Percentiles rank a stretch among this genome's conserved stretches.
Evolutionary conservation across 495 filamentous ascomycete species (phyloP).

Genomic region (Penicillium soppii): DNA sequence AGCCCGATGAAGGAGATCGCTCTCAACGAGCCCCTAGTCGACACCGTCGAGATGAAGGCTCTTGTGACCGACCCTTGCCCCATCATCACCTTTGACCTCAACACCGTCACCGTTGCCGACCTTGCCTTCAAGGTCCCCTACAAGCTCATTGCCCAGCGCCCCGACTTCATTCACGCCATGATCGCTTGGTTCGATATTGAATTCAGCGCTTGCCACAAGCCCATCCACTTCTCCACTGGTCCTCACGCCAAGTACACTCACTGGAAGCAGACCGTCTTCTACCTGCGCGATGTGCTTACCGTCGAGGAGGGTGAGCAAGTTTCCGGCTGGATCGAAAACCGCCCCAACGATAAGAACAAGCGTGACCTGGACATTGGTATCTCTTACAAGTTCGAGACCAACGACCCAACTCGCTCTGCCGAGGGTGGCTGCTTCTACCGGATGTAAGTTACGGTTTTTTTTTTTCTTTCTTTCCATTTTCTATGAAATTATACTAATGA

Average conservation of each 20-base stretch:
- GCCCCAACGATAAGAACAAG: slow-evolving; percentile 90
- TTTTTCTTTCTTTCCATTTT: neutral
- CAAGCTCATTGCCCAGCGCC: slow-evolving; percentile 67
- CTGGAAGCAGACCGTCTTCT: slow-evolving; percentile 96
- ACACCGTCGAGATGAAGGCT: slow-evolving; percentile 75
- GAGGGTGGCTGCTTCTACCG: slow-evolving; percentile 77
- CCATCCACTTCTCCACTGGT: slow-evolving; percentile 79
- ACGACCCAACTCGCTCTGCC: slow-evolving; percentile 65
- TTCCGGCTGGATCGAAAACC: slow-evolving; percentile 69
- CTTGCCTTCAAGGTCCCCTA: slow-evolving; percentile 75
- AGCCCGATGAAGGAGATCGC: slow-evolving; percentile 82
- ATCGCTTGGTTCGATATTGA: slow-evolving; percentile 99
- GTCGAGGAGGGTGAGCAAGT: slow-evolving; percentile 77
- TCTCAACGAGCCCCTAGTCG: slow-evolving; percentile 80
- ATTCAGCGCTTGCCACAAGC: slow-evolving; percentile 91
- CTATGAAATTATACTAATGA: slow-evolving; percentile 24
- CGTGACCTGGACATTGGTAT: slow-evolving; percentile 92
- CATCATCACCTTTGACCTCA: slow-evolving; percentile 79
- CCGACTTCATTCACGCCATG: slow-evolving; percentile 91
- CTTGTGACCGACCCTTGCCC: slow-evolving; percentile 76
- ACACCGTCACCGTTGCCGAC: slow-evolving; percentile 70
- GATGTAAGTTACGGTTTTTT: slow-evolving; percentile 76
- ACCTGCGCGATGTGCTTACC: slow-evolving; percentile 79
- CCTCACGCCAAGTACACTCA: slow-evolving; percentile 91
- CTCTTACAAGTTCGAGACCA: slow-evolving; percentile 74